phyloP scores from a whole-genome alignment of 139 green algal genomes.

The Raphidocelis subcapitata region DNA sequence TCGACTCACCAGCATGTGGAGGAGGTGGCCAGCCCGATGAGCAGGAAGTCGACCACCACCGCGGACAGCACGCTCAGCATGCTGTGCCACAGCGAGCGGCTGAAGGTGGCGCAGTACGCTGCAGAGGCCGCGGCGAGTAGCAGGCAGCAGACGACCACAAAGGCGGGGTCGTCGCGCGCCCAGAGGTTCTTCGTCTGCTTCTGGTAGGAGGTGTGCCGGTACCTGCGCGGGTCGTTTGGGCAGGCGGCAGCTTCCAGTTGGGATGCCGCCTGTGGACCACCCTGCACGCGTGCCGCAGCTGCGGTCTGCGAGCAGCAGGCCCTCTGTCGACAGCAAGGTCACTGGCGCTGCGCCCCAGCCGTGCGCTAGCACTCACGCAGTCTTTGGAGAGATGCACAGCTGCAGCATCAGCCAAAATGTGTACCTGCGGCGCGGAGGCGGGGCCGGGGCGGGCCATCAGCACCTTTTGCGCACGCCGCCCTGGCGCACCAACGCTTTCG shows the following conservation, averaged over 20 bases:
- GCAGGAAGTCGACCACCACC: conserved; percentile 87
- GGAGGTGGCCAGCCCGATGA: conserved; percentile 71
- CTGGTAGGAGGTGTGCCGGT: conserved; percentile 95
- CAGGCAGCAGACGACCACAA: conserved; percentile 77
- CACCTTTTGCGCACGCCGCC: no score
- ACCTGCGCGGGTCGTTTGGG: no score
- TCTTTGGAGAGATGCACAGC: conserved; percentile 89
- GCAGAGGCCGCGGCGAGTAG: conserved; percentile 70
- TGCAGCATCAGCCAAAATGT: conserved; percentile 96
- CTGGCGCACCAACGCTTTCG: no score
- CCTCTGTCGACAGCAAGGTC: neutral
- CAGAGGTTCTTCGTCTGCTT: conserved; percentile 98
- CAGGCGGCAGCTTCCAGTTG: neutral
- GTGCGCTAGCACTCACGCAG: conserved; percentile 56
- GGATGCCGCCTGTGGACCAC: neutral
- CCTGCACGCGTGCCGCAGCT: neutral
- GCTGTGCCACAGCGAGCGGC: no score
- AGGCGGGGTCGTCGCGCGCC: conserved; percentile 96
- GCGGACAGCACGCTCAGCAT: conserved; percentile 14
- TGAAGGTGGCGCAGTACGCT: conserved; percentile 85
- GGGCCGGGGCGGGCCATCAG: neutral
- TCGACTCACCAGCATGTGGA: conserved; percentile 86
- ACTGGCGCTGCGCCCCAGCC: no score
- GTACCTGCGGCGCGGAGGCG: conserved; percentile 80
- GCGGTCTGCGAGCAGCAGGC: neutral